phyloP scores from a whole-genome alignment of 306 rosid genomes.

The Prunus salicina region DNA sequence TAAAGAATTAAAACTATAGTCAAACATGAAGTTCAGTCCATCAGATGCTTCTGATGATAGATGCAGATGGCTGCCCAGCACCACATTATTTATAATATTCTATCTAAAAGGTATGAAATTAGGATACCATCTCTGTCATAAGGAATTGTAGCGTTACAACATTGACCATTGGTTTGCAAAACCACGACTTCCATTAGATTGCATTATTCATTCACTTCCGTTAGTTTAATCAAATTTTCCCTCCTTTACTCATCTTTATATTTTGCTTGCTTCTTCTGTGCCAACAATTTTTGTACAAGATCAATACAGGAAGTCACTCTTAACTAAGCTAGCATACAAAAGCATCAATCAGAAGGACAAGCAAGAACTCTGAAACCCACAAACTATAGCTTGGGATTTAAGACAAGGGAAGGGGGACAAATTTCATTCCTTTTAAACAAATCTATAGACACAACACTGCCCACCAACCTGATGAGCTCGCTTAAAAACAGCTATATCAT shows the following conservation, averaged over 20 bases:
- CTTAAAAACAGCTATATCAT: conserved; percentile 64
- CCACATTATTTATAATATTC: not conserved
- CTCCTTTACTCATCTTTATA: no score
- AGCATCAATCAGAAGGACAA: not conserved
- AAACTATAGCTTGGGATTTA: not conserved
- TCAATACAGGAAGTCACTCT: no score
- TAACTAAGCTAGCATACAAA: no score
- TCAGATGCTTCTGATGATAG: not conserved
- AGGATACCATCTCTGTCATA: not conserved
- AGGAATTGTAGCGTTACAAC: no score
- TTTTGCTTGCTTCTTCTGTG: no score
- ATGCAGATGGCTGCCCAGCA: not conserved
- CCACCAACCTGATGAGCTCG: conserved; percentile 74
- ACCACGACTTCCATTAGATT: not conserved
- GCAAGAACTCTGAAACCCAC: not conserved
- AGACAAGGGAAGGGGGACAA: not conserved
- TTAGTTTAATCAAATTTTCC: no score
- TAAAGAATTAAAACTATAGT: not conserved
- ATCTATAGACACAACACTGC: not conserved
- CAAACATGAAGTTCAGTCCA: not conserved
- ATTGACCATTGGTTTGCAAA: not conserved
- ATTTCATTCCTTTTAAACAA: not conserved
- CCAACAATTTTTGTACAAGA: no score
- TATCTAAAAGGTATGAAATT: not conserved
- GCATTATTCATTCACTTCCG: not conserved